Evolutionary conservation across 208 protist genomes (phyloP), one percentile per base, ranked within the genome.

Genomic region (Crithidia thermophila): DNA sequence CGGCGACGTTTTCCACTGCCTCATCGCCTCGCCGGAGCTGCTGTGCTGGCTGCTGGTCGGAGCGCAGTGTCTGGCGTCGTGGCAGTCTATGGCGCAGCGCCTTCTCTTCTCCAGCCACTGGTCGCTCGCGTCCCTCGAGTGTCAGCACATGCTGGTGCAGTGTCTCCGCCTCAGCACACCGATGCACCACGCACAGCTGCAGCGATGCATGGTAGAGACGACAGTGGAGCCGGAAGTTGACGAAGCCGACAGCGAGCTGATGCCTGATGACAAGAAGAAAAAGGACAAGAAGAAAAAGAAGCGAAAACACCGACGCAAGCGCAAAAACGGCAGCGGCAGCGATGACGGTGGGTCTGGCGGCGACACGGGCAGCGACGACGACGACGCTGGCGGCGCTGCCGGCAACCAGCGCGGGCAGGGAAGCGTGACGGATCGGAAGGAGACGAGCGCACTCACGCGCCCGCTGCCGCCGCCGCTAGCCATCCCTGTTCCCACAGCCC

Each of bases 21-120:
- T 72, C 25, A 56, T 60, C 45, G 62, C 65, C 10, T 62, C 55
- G 18, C 72, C 62, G n/a, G 56, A 62, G 42, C 51, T 78, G 14
- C 43, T 72, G 8, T 53, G 33, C 14, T 60, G 56, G 36, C 58
- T 72, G 47, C 40, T 71, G 4, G 51, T 62, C 10, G 61, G 51
- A 28, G 63, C 47, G 25, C 31, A 50, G 20, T 31, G 63, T 23
- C 30, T 64, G 16, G 28, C 42, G 47, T 49, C 74, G 23, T 62
- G 57, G 58, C 52, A 60, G 23, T 62, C 61, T 16, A 23, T 74
- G 37, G 51, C 67, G 62, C 52, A 61, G 37, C 49, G 57, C 43
- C 50, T 74, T 5, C 64, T 79, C 40, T 34, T 58, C 9, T 27
- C 64, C 3, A 37, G 43, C 1, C 60, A 77, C 21, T 51, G 53